Evolutionary conservation across 2,329 filamentous ascomycete species (phyloP), one percentile per base, ranked within the genome.

Genomic region (Xylaria sp.): DNA sequence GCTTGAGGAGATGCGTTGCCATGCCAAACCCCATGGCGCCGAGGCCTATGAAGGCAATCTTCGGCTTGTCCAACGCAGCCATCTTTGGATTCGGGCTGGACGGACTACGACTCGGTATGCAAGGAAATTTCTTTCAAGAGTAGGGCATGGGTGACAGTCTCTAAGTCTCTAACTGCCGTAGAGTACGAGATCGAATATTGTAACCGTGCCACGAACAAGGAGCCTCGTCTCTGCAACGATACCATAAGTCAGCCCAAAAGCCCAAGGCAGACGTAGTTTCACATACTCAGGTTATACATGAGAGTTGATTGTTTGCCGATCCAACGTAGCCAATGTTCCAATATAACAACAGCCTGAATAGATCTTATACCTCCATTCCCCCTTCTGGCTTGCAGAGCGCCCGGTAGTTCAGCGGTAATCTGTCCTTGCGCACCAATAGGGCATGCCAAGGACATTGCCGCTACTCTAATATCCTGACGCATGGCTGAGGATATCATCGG

Each of bases 11-110:
- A 76, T 93, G 86, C 67, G 87, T 91, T 70, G 91, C 91, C 91
- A 94, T 93, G 76, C 91, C 91, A 78, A 93, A 91, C 76, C 91
- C 91, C 91, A 93, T 93, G 79, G 91, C 91, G 65, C 91, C 91
- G 3, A 94, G 89, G 82, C 91, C 91, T 70, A 91, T 89, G 80
- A 93, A 93, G 71, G 88, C 86, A 62, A 92, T 72, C 4, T 78
- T 75, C 4, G 78, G 78, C 68, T 82, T 83, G 28, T 63, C 50
- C 15, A 76, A 67, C 46, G 18, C 46, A 73, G 79, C 80, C 63
- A 57, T 74, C 52, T 52, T 63, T 36, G 4, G 23, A 28, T 62
- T 23, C 34, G 20, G 12, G 45, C 28, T 28, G n/a, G 20, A 60
- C 15, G 20, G n/a, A 18, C 20, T 48, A 30, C 13, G 36, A 34